Conservation (phyloP, 441 rosid species). For the Capsella rubella region DNA sequence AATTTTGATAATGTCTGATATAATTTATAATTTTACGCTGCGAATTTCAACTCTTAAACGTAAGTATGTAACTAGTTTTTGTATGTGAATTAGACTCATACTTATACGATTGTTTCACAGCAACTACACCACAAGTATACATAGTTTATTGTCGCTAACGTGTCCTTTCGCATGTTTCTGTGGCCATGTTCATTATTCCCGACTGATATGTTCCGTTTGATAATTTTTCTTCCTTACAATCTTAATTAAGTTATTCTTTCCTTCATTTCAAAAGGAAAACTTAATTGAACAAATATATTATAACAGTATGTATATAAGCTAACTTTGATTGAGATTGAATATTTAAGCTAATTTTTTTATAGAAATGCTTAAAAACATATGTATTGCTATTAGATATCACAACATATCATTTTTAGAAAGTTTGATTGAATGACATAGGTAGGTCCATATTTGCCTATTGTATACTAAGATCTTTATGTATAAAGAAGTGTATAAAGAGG, state of each 20-base stretch:
- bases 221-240: not conserved
- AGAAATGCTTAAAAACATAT: not conserved
- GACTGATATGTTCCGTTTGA: not conserved
- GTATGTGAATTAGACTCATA: too few relatives aligned
- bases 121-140: not conserved
- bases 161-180: not conserved
- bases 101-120: not conserved
- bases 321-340: too few relatives aligned
- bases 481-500: conserved; percentile 6
- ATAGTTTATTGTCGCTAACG: not conserved
- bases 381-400: not conserved
- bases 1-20: too few relatives aligned
- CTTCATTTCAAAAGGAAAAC: too few relatives aligned
- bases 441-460: not conserved
- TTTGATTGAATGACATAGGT: not conserved
- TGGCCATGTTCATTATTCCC: not conserved
- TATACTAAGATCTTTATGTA: not conserved
- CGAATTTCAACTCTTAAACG: too few relatives aligned
- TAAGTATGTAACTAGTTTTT: too few relatives aligned
- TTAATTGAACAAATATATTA: too few relatives aligned
- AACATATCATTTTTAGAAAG: conserved; percentile 9
- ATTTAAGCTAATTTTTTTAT: not conserved
- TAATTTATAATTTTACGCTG: too few relatives aligned
- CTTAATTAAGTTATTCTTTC: not conserved
- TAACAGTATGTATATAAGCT: too few relatives aligned